Conservation (phyloP, 2,329 filamentous ascomycete genomes). For the Hypoxylon sp. region DNA sequence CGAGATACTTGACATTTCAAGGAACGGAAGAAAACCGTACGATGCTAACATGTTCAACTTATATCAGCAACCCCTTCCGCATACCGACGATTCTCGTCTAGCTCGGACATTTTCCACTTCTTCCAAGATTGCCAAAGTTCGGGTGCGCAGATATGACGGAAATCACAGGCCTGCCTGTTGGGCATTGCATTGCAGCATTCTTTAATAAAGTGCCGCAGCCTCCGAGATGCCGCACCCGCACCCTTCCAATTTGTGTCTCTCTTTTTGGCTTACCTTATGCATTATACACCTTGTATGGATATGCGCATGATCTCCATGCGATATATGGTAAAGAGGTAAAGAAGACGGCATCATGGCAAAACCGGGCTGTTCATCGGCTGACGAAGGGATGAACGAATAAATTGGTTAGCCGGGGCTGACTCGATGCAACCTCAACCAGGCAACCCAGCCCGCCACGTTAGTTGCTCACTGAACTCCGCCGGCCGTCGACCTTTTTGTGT, state of each 20-base stretch:
- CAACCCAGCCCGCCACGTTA: slow-evolving; percentile 39
- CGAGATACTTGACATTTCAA: slow-evolving; percentile 4
- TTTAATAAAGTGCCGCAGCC: slow-evolving; percentile 6
- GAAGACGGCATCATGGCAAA: slow-evolving; percentile 23
- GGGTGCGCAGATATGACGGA: slow-evolving; percentile 12
- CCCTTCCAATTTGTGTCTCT: not conserved
- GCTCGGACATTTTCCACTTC: slow-evolving; percentile 9
- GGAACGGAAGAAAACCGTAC: not conserved
- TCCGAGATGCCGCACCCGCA: slow-evolving; percentile 6
- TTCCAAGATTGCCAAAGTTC: slow-evolving; percentile 13
- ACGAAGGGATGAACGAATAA: slow-evolving; percentile 32
- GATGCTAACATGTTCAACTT: not conserved
- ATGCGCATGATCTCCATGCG: slow-evolving; percentile 12
- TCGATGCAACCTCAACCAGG: slow-evolving; percentile 39
- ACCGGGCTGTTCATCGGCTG: slow-evolving; percentile 31
- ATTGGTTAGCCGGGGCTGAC: slow-evolving; percentile 41
- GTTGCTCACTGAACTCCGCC: slow-evolving; percentile 34
- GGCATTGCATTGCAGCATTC: not conserved
- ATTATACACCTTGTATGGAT: slow-evolving; percentile 5
- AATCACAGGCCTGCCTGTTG: not conserved
- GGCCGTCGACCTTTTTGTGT: slow-evolving; percentile 27
- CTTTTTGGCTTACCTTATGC: not conserved
- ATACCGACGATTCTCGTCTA: slow-evolving; percentile 2
- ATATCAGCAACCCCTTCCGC: not conserved
- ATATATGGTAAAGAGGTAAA: slow-evolving; percentile 6